Conservation (phyloP, 139 green algal species). For the Chlorella sp. region DNA sequence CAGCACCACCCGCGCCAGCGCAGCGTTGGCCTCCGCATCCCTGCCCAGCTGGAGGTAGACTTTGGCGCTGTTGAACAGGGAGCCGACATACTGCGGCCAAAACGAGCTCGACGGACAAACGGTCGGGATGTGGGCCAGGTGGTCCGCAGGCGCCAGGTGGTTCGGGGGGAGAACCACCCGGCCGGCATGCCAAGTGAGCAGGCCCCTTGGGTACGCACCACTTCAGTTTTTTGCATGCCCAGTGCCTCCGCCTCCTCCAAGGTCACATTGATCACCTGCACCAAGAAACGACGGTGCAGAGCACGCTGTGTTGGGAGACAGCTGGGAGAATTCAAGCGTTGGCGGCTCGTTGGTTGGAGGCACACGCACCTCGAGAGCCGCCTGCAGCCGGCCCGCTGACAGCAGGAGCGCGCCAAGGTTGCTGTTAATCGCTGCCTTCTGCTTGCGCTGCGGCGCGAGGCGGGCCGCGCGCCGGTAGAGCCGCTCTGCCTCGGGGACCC, state of each 20-base stretch:
- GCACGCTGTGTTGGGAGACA: too few relatives aligned
- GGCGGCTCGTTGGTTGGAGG: too few relatives aligned
- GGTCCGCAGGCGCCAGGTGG: too few relatives aligned
- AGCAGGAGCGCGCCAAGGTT: constrained; percentile 66
- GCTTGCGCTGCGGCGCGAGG: constrained; percentile 5
- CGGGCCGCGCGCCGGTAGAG: constrained; percentile 49
- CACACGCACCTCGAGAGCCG: too few relatives aligned
- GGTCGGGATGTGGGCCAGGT: neutral
- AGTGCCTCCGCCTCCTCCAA: constrained; percentile 6
- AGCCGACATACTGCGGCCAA: constrained; percentile 35
- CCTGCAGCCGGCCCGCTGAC: constrained; percentile 25
- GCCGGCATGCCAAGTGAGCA: neutral
- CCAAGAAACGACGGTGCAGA: too few relatives aligned
- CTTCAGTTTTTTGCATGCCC: neutral
- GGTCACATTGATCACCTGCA: constrained; percentile 2
- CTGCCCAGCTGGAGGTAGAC: constrained; percentile 48
- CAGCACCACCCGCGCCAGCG: neutral
- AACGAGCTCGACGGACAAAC: neutral
- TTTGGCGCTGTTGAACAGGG: constrained; percentile 68
- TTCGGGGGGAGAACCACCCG: neutral
- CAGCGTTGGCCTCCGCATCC: constrained; percentile 30
- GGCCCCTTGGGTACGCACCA: neutral
- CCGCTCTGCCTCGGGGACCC: constrained; percentile 53
- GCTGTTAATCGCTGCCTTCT: neutral
- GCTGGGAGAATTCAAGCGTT: too few relatives aligned